Percentiles rank a stretch among this genome's conserved stretches.
These are phyloP conservation scores for Collybia sordida DNA, from an alignment of 768 basidiomycete species.

Conservation along the genomic window DNA sequence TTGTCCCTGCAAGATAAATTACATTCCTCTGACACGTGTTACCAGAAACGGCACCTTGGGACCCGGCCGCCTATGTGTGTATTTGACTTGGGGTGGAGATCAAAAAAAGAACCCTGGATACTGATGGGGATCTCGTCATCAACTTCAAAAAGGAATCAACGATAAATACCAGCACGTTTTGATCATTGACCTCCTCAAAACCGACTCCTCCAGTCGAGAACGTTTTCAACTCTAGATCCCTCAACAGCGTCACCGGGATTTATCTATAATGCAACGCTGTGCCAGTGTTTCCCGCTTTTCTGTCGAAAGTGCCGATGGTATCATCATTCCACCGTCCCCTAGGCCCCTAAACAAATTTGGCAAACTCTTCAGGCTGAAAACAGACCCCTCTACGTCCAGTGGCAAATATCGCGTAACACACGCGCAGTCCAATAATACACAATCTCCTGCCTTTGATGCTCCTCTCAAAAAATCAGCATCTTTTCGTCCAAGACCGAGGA, in stretches of 20 bases:
- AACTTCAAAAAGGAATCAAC: background rate
- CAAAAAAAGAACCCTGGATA: slow-evolving; percentile 11
- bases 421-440: slow-evolving; percentile 2
- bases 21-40: background rate
- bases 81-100: background rate
- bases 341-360: slow-evolving; percentile 7
- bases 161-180: too few relatives aligned
- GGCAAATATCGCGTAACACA: background rate
- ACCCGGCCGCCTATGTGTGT: too few relatives aligned
- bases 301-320: background rate
- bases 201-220: too few relatives aligned
- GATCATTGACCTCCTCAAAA: too few relatives aligned
- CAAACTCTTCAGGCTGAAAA: slow-evolving; percentile 9
- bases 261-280: slow-evolving; percentile 3
- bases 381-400: background rate
- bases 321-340: background rate
- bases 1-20: too few relatives aligned
- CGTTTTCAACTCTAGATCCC: too few relatives aligned
- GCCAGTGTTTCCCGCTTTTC: background rate
- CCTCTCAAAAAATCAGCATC: background rate
- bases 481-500: background rate
- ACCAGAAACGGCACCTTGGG: background rate
- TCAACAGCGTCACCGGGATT: background rate
- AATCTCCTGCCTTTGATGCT: background rate
- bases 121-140: slow-evolving; percentile 8